Base-by-base conservation (phyloP, 352 stramenopile species). In the Phytopythium helicoides region DNA sequence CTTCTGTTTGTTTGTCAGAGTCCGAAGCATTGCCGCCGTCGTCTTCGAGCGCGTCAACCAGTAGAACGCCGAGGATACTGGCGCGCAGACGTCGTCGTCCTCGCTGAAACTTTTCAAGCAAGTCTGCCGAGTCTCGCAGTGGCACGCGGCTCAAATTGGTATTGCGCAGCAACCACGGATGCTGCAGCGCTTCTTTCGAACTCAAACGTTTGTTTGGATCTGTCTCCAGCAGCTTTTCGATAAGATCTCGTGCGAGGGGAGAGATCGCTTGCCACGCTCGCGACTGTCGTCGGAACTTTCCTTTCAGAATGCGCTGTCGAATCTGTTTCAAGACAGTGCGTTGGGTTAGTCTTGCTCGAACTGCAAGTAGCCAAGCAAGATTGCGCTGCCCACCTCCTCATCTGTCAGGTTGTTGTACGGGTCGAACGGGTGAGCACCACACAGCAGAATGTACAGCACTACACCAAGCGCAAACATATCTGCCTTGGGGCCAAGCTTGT, bases 401-500 rank as follows among this genome's bases (percentile, higher is more conserved):
- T 94, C 84, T 0, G 80, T 87, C 48, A 90, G 57, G 50, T 92
- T 91, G 67, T 94, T 94, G 56, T 90, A 89, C 18, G 80, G 78
- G 53, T 94, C 84, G 50, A 92, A 94, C 31, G 84, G 84, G 45
- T 94, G 84, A 11, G 74, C 71, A 12, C 84, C 84, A n/a, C 80
- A 92, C n/a, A 94, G 39, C 23, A 94, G 56, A 47, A 94, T 94
- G 49, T 94, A 94, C 19, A 92, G 58, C 42, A 92, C 79, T 22
- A 94, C 75, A 10, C 84, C 84, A 18, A 94, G 63, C 38, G 84
- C 81, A 64, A 90, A 94, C 81, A 90, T 91, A 53, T 91, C 81
- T 3, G 81, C 68, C 58, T 89, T 84, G 16, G 78, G 78, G 8
- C 81, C 78, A 21, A 89, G 79, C 21, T 80, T 79, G 26, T 79